Conservation (phyloP, 2,329 filamentous ascomycete genomes). For the Talaromyces piceae region DNA sequence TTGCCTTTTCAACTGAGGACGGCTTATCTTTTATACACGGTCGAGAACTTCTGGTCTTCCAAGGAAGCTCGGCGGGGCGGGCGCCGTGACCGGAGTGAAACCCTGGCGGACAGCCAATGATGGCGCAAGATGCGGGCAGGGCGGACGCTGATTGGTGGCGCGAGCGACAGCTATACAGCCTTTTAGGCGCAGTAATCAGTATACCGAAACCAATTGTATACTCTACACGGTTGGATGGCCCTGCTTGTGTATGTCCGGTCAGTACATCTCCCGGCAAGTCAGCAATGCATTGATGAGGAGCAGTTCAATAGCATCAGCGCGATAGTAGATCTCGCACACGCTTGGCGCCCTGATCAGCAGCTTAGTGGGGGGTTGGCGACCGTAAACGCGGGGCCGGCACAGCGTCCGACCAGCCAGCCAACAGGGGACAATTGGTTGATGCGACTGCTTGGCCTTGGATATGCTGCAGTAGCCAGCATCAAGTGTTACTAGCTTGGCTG, state of each 20-base stretch:
- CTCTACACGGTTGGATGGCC: too few relatives aligned
- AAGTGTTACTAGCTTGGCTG: neutral
- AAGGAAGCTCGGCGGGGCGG: conserved; percentile 8
- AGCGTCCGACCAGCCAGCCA: neutral
- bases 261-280: too few relatives aligned
- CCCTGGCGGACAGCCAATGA: conserved; percentile 1
- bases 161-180: neutral
- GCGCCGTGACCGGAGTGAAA: conserved; percentile 12
- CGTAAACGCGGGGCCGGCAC: neutral
- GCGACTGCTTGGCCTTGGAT: neutral
- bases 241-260: too few relatives aligned
- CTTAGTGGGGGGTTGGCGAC: neutral
- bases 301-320: too few relatives aligned
- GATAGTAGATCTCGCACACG: neutral
- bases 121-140: neutral
- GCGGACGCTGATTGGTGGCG: conserved; percentile 2
- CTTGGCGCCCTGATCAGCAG: neutral
- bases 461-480: too few relatives aligned
- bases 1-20: too few relatives aligned
- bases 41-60: conserved; percentile 1
- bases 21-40: too few relatives aligned
- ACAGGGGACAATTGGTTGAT: neutral
- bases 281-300: too few relatives aligned
- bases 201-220: too few relatives aligned
- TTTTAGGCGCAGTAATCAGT: neutral